Base-by-base conservation (phyloP, 345 rosid genomes). In the Corymbia maculata region DNA sequence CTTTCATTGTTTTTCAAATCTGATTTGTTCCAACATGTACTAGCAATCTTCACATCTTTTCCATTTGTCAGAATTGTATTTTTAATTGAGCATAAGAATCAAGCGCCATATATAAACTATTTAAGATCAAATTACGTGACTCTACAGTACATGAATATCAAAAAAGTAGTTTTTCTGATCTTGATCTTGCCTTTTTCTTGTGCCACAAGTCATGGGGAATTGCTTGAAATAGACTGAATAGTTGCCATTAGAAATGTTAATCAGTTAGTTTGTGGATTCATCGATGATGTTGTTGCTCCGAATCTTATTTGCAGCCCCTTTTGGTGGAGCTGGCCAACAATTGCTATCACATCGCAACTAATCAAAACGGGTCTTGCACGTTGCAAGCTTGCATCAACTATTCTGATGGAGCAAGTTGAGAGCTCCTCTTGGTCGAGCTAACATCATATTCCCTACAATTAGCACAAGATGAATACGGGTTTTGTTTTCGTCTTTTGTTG, bases 341-440 rank as follows among this genome's bases (percentile, higher is more conserved):
- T 32, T 93, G 92, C 61, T 22, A 90, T 15, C 85, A 86, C 13
- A 88, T 92, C 32, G 92, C 96, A 28, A 90, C 89, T 66, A 89
- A 94, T 59, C 91, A 92, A 85, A 89, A 87, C 15, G 94, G 94
- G 7, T 93, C 94, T 19, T 91, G 91, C 82, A 91, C 92, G 4
- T 28, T 94, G 87, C 93, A 93, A 89, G 64, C 86, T 26, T 90
- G 93, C 52, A 36, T 93, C 21, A 26, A n/a, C 50, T 26, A 52
- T 51, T 88, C 92, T 2, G n/a, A 68, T 2, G 88, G 88, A 22
- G 89, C 89, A 30, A 53, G 86, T 24, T 91, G 84, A 64, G 88
- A 89, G 10, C 91, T 44, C 50, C 87, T 93, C 22, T 26, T 91
- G 9, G 53, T 79, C 51, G 89, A 85, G 86, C 87, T 92, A 50